Evolutionary conservation across 176 grass and related monocot genomes (phyloP).

Genomic region (Aegilops umbellulata): DNA sequence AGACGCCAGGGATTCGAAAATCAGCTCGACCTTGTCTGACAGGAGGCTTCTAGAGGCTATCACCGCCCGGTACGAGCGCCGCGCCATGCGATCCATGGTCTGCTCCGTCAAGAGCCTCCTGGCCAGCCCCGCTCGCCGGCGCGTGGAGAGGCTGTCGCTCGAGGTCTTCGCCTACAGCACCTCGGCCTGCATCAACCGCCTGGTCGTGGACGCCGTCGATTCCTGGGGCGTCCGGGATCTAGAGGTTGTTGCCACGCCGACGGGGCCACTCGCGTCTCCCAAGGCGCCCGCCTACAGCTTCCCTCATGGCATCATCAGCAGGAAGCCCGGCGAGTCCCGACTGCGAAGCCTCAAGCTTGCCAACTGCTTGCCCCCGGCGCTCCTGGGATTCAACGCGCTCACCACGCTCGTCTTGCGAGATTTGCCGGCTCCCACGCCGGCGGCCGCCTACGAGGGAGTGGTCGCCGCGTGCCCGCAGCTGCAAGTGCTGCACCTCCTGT

Average conservation of each 20-base stretch:
- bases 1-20: not conserved
- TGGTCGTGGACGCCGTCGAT: not conserved
- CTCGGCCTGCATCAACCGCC: not conserved
- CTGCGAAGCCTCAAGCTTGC: conserved; percentile 21
- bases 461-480: conserved; percentile 23
- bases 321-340: not conserved
- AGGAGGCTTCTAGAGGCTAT: not conserved
- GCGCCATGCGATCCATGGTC: not conserved
- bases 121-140: not conserved
- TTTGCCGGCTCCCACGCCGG: not conserved
- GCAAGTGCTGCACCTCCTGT: conserved; percentile 20
- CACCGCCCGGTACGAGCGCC: not conserved
- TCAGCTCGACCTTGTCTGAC: not conserved
- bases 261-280: not conserved
- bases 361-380: not conserved
- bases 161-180: not conserved
- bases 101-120: not conserved
- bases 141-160: not conserved
- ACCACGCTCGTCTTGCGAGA: conserved; percentile 13
- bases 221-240: conserved; percentile 8
- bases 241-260: not conserved
- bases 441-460: not conserved
- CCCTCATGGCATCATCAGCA: conserved; percentile 7
- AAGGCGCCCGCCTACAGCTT: not conserved
- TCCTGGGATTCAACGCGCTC: conserved; percentile 8